These are phyloP conservation scores for Lactarius vividus DNA, from an alignment of 768 basidiomycete species.

Conservation along the genomic window DNA sequence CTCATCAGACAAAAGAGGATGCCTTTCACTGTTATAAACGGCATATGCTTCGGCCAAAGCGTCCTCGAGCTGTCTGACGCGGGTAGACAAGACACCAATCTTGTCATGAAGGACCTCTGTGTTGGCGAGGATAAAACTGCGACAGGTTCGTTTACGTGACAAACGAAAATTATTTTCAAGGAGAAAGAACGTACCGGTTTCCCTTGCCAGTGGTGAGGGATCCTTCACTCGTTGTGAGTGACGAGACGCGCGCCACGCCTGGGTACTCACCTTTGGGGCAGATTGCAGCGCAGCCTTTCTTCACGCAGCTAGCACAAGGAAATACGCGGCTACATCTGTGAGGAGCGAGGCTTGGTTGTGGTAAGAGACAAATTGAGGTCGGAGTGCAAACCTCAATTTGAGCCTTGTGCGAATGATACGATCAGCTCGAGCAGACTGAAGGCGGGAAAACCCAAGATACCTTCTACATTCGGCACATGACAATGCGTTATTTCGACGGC, in stretches of 20 bases:
- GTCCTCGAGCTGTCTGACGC: constrained; percentile 68
- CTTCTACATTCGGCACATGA: constrained; percentile 72
- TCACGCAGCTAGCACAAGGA: constrained; percentile 48
- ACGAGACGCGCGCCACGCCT: background rate
- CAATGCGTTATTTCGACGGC: constrained; percentile 44
- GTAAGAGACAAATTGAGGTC: constrained; percentile 19
- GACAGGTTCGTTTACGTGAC: constrained; percentile 2
- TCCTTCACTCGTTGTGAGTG: constrained; percentile 38
- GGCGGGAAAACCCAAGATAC: constrained; percentile 35
- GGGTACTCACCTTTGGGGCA: constrained; percentile 56
- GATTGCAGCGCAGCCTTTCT: constrained; percentile 49
- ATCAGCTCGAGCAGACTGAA: constrained; percentile 15
- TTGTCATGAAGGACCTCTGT: constrained; percentile 69
- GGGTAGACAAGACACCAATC: constrained; percentile 55
- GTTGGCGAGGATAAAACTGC: constrained; percentile 67
- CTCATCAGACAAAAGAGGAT: constrained; percentile 60
- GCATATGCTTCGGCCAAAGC: constrained; percentile 55
- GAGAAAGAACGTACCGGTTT: constrained; percentile 48
- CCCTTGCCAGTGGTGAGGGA: constrained; percentile 73
- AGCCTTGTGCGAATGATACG: constrained; percentile 42
- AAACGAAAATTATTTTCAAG: constrained; percentile 23
- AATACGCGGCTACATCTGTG: constrained; percentile 61
- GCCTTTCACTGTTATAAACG: constrained; percentile 45
- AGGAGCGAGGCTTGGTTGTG: constrained; percentile 1
- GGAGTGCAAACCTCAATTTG: constrained; percentile 57